phyloP scores from a whole-genome alignment of 1,139 yeast genomes.

The Barnettozyma hawaiiensis region DNA sequence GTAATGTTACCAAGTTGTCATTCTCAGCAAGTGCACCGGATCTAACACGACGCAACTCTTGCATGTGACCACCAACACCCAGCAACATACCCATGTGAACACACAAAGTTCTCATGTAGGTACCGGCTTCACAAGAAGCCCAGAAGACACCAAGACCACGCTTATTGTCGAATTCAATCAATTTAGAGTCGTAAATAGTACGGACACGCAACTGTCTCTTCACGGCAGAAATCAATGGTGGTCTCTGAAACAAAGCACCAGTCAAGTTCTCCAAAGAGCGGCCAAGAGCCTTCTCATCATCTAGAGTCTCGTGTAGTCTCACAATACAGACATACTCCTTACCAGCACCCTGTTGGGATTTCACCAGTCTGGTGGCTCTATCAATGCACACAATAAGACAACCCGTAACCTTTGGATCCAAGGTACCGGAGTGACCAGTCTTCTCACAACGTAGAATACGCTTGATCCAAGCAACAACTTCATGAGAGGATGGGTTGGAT shows the following conservation, averaged over 20 bases:
- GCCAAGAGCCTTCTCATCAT: constrained; percentile 85
- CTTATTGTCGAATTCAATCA: constrained; percentile 94
- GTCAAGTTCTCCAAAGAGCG: constrained; percentile 89
- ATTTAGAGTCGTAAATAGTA: constrained; percentile 92
- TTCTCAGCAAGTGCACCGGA: constrained; percentile 91
- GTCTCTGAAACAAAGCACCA: constrained; percentile 98
- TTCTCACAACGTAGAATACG: constrained; percentile 92
- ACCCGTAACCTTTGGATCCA: constrained; percentile 98
- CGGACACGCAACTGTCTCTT: constrained; percentile 98
- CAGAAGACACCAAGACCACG: constrained; percentile 97
- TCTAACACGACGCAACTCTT: constrained; percentile 98
- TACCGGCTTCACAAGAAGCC: constrained; percentile 99
- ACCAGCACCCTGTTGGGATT: constrained; percentile 99
- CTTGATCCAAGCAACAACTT: constrained; percentile 98
- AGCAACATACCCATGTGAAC: constrained; percentile 97
- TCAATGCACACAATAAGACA: constrained; percentile 97
- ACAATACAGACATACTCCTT: constrained; percentile 98
- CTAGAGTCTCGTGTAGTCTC: constrained; percentile 87
- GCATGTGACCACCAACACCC: constrained; percentile 99
- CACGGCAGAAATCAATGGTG: constrained; percentile 97
- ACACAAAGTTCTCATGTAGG: constrained; percentile 98
- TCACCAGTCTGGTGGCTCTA: constrained; percentile 95
- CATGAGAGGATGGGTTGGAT: constrained; percentile 95
- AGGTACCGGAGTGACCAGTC: constrained; percentile 98
- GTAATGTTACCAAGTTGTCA: constrained; percentile 91